Conservation (phyloP, 176 grass and related monocot genomes). For the Avena eriantha region DNA sequence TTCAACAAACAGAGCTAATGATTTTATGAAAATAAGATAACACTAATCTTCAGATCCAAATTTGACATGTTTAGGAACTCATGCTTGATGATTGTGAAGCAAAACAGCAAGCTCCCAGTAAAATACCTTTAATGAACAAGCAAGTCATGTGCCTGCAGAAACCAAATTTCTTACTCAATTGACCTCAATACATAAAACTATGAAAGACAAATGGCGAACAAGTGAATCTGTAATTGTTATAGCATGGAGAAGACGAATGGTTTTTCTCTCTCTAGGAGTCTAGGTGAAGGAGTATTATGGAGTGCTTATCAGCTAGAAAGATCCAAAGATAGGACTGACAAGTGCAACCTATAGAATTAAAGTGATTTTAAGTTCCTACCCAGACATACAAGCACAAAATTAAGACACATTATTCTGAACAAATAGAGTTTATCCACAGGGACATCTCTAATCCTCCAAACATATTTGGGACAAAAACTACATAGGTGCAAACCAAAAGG, state of each 20-base stretch:
- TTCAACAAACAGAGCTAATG: conserved; percentile 19
- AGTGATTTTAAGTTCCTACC: conserved; percentile 17
- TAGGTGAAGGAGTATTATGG: not conserved
- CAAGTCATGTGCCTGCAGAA: conserved; percentile 89
- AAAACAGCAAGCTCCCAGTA: conserved; percentile 74
- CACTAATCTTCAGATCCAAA: conserved; percentile 41
- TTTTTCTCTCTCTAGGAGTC: not conserved
- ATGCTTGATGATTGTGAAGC: conserved; percentile 61
- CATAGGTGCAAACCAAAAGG: not conserved
- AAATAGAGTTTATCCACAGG: not conserved
- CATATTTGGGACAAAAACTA: not conserved
- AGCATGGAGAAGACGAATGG: not conserved
- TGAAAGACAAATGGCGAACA: conserved; percentile 35
- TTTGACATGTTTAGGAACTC: conserved; percentile 51
- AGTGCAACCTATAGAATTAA: not conserved
- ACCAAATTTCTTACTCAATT: conserved; percentile 67
- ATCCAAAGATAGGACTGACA: not conserved
- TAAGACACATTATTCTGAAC: not conserved
- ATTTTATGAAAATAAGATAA: conserved; percentile 41
- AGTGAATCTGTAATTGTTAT: conserved; percentile 26
- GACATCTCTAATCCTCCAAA: not conserved
- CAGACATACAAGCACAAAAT: not conserved
- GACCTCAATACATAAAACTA: conserved; percentile 42
- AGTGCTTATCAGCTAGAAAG: not conserved
- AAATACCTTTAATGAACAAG: conserved; percentile 72